phyloP scores from a whole-genome alignment of 106 monocot species.

The Allium cepa region DNA sequence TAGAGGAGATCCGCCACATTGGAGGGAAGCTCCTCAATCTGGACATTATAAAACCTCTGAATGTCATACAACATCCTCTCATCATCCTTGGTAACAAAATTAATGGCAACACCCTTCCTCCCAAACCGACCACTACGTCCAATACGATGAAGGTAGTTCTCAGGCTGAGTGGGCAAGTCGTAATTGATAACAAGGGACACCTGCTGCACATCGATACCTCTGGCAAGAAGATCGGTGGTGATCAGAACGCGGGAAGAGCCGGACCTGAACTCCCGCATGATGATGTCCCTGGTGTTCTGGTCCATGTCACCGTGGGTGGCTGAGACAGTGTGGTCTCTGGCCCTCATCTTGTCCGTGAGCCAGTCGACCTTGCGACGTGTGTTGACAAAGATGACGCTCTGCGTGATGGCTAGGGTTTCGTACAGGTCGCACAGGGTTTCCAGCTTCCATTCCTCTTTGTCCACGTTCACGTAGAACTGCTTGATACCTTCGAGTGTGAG shows the following conservation, averaged over 20 bases:
- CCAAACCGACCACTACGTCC: conserved; percentile 18
- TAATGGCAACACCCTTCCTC: conserved; percentile 25
- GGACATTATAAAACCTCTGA: conserved; percentile 24
- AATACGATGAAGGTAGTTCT: conserved; percentile 18
- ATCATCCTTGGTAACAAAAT: conserved; percentile 18
- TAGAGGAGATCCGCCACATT: conserved; percentile 19
- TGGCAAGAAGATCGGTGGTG: conserved; percentile 24
- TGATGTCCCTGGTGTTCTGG: conserved; percentile 27
- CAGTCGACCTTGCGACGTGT: conserved; percentile 42
- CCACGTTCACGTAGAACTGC: conserved; percentile 19
- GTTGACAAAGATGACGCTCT: conserved; percentile 46
- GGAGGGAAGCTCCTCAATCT: conserved; percentile 11
- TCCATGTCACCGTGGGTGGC: conserved; percentile 29
- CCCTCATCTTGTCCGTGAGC: conserved; percentile 43
- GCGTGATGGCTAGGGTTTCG: conserved; percentile 41
- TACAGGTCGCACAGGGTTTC: conserved; percentile 21
- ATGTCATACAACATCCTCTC: conserved; percentile 25
- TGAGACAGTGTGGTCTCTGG: conserved; percentile 34
- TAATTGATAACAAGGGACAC: conserved; percentile 26
- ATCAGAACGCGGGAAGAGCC: conserved; percentile 31
- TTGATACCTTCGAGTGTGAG: conserved; percentile 44
- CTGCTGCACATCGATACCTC: conserved; percentile 25
- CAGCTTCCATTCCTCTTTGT: conserved; percentile 16
- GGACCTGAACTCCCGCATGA: conserved; percentile 31
- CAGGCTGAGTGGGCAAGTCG: conserved; percentile 23